Base-by-base conservation (phyloP, 495 filamentous ascomycete species). In the Penicillium malachiteum region DNA sequence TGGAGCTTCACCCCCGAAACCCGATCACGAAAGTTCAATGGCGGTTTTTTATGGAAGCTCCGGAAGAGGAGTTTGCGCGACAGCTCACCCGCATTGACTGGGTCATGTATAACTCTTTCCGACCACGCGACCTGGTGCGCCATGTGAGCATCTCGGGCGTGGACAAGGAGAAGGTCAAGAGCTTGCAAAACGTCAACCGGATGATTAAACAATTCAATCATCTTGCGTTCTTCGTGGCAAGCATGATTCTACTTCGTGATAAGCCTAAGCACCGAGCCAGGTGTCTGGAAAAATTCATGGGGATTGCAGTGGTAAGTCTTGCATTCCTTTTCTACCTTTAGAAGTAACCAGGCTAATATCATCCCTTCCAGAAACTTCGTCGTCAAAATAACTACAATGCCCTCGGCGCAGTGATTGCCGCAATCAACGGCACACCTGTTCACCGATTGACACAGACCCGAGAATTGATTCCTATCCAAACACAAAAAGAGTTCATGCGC, bases 131-230 rank as follows among this genome's bases (percentile, higher is more conserved):
- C 71, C 80, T 97, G 5, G 88, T 97, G 46, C 87, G 95, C 2
- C 88, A 96, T 69, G 91, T 96, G 57, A 91, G 85, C 62, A 74
- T 96, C 44, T 81, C 86, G 5, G 71, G 81, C 3, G 83, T 87
- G 32, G 75, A 77, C 39, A 90, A 88, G 71, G 87, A 90, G 52
- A 90, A 87, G 62, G 88, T 86, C 66, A 87, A 85, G 63, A 88
- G 85, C 66, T 76, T 97, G 58, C 82, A 85, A 55, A 88, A 95
- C 64, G 91, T 97, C 56, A 92, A 92, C 61, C 88, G 90, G 37
- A 94, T 96, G 90, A 91, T 96, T 63, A 83, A 85, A 47, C 92
- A 97, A 63, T 97, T 98, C 79, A 97, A 97, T 68, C 92, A 96
- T 63, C 76, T 97, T 54, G 92, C 95, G 3, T 87, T 84, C 58